Percentiles rank a stretch among this genome's conserved stretches.
These are phyloP conservation scores for Geranium rotundifolium DNA, from an alignment of 345 rosid genomes.

Conservation along the genomic window DNA sequence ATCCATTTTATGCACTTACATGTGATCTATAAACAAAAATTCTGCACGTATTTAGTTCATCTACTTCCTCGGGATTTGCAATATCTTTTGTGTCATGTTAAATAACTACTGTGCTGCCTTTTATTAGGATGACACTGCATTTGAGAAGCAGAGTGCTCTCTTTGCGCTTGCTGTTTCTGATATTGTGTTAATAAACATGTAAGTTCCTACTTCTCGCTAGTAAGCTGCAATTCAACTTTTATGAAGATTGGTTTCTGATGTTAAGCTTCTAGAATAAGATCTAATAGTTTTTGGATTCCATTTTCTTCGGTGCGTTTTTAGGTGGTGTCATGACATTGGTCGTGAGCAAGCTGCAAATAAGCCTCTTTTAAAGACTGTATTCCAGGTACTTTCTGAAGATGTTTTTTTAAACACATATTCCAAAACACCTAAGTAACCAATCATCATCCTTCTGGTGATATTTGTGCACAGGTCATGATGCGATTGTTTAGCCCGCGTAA, in stretches of 20 bases:
- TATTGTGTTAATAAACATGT: constrained; percentile 93
- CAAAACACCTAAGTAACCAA: background rate
- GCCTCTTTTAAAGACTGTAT: constrained; percentile 82
- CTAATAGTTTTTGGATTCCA: too few species aligned
- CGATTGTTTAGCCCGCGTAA: constrained; percentile 81
- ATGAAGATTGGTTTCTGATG: background rate
- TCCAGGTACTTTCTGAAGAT: constrained; percentile 39
- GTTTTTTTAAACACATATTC: background rate
- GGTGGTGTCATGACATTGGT: constrained; percentile 99
- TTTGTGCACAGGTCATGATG: constrained; percentile 62
- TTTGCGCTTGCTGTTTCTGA: constrained; percentile 94
- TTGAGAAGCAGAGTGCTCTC: constrained; percentile 94
- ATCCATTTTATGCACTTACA: too few species aligned
- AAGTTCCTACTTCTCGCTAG: constrained; percentile 17
- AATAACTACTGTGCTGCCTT: background rate
- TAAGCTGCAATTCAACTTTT: background rate
- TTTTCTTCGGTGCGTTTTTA: constrained; percentile 16
- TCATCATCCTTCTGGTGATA: background rate
- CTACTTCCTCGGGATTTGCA: background rate
- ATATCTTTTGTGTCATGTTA: background rate
- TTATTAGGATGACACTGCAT: constrained; percentile 81
- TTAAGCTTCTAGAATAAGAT: background rate
- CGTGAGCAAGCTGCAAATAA: constrained; percentile 88
- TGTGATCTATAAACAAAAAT: background rate
- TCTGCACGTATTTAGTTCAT: background rate